These are phyloP conservation scores for Nakazawaea peltata DNA, from an alignment of 805 yeast genomes.

Conservation along the genomic window DNA sequence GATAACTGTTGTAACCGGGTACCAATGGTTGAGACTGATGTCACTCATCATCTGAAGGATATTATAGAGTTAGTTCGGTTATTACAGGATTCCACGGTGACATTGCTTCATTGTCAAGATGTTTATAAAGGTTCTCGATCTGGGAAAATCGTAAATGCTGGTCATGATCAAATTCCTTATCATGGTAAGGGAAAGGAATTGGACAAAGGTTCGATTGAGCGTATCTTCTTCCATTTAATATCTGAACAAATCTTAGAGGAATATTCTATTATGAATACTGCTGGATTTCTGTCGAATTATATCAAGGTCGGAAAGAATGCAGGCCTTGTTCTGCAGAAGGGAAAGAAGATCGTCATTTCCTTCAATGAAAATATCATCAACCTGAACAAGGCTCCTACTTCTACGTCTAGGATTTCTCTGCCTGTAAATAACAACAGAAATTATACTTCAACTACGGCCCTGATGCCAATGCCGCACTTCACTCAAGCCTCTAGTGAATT, in stretches of 20 bases:
- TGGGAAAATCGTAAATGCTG: constrained; percentile 52
- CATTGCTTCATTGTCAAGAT: constrained; percentile 77
- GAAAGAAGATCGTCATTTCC: constrained; percentile 39
- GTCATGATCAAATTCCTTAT: constrained; percentile 49
- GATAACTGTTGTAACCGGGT: constrained; percentile 64
- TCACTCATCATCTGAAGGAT: constrained; percentile 53
- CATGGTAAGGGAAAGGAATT: constrained; percentile 67
- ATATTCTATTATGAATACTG: constrained; percentile 59
- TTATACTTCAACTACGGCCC: too few relatives aligned
- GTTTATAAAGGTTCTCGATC: constrained; percentile 65
- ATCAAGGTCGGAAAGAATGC: constrained; percentile 57
- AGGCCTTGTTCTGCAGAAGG: constrained; percentile 33
- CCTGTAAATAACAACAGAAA: constrained; percentile 14
- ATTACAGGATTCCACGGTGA: constrained; percentile 54
- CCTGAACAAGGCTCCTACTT: constrained; percentile 14
- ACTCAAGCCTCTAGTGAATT: constrained; percentile 13
- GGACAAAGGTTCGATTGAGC: constrained; percentile 65
- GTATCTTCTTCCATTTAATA: constrained; percentile 74
- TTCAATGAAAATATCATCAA: constrained; percentile 36
- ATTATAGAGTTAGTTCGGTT: constrained; percentile 52
- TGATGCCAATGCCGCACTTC: constrained; percentile 14
- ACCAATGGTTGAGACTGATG: constrained; percentile 47
- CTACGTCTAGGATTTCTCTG: constrained; percentile 5
- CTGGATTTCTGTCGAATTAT: constrained; percentile 80
- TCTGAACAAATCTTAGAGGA: constrained; percentile 62